Conservation (phyloP, 345 rosid genomes). For the Salix arbutifolia region DNA sequence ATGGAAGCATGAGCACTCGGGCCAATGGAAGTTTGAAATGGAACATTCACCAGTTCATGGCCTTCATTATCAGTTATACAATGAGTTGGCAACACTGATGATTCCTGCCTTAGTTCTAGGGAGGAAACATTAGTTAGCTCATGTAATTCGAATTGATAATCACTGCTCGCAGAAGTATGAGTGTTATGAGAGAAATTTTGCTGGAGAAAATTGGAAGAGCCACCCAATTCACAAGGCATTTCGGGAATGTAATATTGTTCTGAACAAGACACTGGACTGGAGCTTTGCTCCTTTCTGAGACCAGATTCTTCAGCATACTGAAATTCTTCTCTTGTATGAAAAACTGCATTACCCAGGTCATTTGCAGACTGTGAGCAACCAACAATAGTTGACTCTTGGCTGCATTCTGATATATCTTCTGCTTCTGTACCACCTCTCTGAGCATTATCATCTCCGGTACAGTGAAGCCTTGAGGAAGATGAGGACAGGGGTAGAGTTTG, state of each 20-base stretch:
- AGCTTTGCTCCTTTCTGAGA: conserved; percentile 47
- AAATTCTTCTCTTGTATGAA: conserved; percentile 43
- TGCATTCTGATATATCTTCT: conserved; percentile 87
- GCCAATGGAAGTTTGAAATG: conserved; percentile 47
- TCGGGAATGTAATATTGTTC: conserved; percentile 57
- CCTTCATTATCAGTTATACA: conserved; percentile 36
- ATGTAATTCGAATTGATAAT: conserved; percentile 46
- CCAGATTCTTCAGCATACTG: conserved; percentile 43
- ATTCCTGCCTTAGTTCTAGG: conserved; percentile 43
- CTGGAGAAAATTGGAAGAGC: conserved; percentile 44
- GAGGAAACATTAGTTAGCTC: conserved; percentile 43
- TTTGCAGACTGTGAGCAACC: conserved; percentile 62
- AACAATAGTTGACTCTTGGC: conserved; percentile 61
- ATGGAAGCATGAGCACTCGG: conserved; percentile 40
- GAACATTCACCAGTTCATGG: conserved; percentile 35
- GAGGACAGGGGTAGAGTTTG: conserved; percentile 51
- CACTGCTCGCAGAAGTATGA: conserved; percentile 34
- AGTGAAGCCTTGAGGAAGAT: conserved; percentile 62
- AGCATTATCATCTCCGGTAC: conserved; percentile 64
- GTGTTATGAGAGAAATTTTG: conserved; percentile 37
- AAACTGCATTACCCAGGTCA: conserved; percentile 43
- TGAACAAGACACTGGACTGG: conserved; percentile 55
- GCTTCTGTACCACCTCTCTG: conserved; percentile 46
- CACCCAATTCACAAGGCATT: conserved; percentile 49
- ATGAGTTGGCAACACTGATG: conserved; percentile 44